Evolutionary conservation across 371 early-diverging fungal species (phyloP), one percentile per base, ranked within the genome.

Genomic region (Mucor plumbeus): DNA sequence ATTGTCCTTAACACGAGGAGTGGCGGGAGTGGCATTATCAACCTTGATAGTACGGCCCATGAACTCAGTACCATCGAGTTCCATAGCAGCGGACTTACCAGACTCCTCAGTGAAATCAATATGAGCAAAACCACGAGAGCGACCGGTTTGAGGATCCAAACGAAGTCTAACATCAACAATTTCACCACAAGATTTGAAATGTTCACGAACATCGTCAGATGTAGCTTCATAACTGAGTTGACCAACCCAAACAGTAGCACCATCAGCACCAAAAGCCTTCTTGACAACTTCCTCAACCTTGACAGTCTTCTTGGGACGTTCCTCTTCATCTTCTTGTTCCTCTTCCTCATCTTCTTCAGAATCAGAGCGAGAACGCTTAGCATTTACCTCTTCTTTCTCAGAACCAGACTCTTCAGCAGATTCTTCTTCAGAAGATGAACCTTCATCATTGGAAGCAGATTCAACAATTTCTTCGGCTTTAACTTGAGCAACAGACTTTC

Each of bases 401-500:
- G 43, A 44, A n/a, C 39, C 54, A 17, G 68, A 67, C n/a, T 68
- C 72, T 21, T 61, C 65, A 41, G 19, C 53, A 38, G 61, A 57
- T 61, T 59, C 57, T 34, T 64, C 59, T 41, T 61, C 62, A 8
- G 41, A 48, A 10, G 62, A 58, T 47, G 64, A 60, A 15, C 34
- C 47, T 8, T 67, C 57, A 33, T 67, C 63, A 41, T 19, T 41
- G 47, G 57, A 56, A 39, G 59, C 44, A 38, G 68, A 41, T 31
- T 61, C 48, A 26, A 39, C 26, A 47, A 97, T 84, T 80, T 97
- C 97, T 70, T 98, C 98, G 58, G 97, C 86, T 78, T 97, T 97
- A 13, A 97, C 95, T 83, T 95, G 96, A 59, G 97, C 98, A 47
- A 94, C 92, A 77, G 95, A 95, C 64, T 94, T 91, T 69, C 97